Percentiles rank a stretch among this genome's conserved stretches.
These are phyloP conservation scores for Petunia secreta DNA, from an alignment of 257 asterid genomes.

Conservation along the genomic window DNA sequence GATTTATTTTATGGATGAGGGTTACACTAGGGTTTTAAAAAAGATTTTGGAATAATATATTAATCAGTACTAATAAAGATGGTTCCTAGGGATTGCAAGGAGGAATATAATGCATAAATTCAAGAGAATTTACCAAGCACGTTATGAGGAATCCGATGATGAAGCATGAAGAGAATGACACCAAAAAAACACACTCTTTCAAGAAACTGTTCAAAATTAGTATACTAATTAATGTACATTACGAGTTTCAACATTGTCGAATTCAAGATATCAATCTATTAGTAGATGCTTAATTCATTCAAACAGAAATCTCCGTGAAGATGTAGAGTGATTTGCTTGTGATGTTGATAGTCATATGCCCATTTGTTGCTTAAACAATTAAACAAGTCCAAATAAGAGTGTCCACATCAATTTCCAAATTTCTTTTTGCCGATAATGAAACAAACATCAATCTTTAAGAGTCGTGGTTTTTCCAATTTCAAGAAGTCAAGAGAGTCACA, in stretches of 20 bases:
- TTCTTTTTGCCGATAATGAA: slow-evolving; percentile 2
- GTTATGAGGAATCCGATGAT: slow-evolving; percentile 45
- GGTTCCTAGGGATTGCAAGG: slow-evolving; percentile 31
- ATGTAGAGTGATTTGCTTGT: not conserved
- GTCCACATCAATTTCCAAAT: slow-evolving; percentile 22
- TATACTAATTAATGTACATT: not conserved
- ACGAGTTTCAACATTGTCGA: not conserved
- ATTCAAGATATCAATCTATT: not conserved
- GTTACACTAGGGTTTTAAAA: not conserved
- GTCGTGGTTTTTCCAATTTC: slow-evolving; percentile 21
- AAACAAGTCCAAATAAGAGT: slow-evolving; percentile 14
- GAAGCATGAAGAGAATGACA: slow-evolving; percentile 28
- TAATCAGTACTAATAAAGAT: not conserved
- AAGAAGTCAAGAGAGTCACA: slow-evolving; percentile 1
- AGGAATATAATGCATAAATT: slow-evolving; percentile 26
- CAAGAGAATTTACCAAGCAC: slow-evolving; percentile 31
- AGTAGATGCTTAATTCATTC: not conserved
- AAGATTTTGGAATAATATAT: not conserved
- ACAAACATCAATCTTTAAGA: not conserved
- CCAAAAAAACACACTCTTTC: slow-evolving; percentile 33
- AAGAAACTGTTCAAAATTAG: slow-evolving; percentile 14
- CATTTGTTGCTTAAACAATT: not conserved
- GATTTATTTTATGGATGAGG: not conserved
- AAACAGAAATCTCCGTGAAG: not conserved
- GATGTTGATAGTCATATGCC: not conserved